Evolutionary conservation across 805 yeast genomes (phyloP).

Genomic region (Saturnispora diversa): DNA sequence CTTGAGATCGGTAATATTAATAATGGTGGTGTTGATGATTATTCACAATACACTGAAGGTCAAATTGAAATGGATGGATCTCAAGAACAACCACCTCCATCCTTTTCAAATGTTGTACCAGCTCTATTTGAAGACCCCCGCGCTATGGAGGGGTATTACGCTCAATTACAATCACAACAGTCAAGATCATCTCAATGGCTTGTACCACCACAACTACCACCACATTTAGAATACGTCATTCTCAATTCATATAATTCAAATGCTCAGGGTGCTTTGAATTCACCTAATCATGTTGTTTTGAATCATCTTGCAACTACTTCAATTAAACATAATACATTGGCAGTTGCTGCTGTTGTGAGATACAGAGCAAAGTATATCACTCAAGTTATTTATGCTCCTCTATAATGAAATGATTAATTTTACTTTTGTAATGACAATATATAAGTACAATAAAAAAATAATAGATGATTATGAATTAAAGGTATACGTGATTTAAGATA

Average conservation of each 20-base stretch:
- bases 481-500: too few relatives aligned
- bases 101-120: constrained; percentile 44
- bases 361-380: constrained; percentile 86
- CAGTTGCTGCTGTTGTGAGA: constrained; percentile 87
- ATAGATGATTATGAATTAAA: too few relatives aligned
- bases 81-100: too few relatives aligned
- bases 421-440: background rate
- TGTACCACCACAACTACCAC: constrained; percentile 95
- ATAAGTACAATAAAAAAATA: too few relatives aligned
- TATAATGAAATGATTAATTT: constrained; percentile 34
- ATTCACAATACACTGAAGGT: constrained; percentile 60
- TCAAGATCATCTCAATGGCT: constrained; percentile 37
- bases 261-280: constrained; percentile 78
- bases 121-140: constrained; percentile 79
- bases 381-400: constrained; percentile 85
- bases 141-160: constrained; percentile 79
- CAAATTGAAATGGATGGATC: constrained; percentile 6
- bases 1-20: constrained; percentile 70
- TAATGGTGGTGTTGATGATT: constrained; percentile 80
- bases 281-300: constrained; percentile 90
- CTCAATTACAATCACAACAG: constrained; percentile 48
- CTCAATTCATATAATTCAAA: constrained; percentile 59
- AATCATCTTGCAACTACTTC: constrained; percentile 95
- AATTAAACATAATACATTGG: constrained; percentile 85
- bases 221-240: constrained; percentile 90